Evolutionary conservation across 2,329 filamentous ascomycete genomes (phyloP).

Genomic region (Aureobasidium leucospermi): DNA sequence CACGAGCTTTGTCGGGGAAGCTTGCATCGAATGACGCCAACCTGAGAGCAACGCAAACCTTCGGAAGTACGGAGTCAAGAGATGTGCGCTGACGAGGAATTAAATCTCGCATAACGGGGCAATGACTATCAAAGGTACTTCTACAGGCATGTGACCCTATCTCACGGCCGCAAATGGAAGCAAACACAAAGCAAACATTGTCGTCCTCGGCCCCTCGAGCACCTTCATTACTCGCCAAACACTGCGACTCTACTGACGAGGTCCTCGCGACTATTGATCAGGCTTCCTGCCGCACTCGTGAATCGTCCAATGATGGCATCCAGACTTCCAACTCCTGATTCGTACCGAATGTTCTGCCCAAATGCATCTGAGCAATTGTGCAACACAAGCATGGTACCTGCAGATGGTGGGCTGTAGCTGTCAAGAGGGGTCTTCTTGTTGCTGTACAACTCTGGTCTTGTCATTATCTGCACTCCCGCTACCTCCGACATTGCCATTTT

Average conservation of each 20-base stretch:
- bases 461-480: neutral
- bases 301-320: constrained; percentile 5
- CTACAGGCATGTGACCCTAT: constrained; percentile 10
- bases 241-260: neutral
- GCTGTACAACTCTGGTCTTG: neutral
- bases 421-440: neutral
- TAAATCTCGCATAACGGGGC: constrained; percentile 12
- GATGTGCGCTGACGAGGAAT: constrained; percentile 11
- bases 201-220: neutral
- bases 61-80: constrained; percentile 9
- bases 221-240: neutral
- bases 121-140: constrained; percentile 6
- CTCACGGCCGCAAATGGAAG: constrained; percentile 5
- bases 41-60: neutral
- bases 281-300: constrained; percentile 10
- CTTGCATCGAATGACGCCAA: neutral
- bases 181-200: neutral
- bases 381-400: constrained; percentile 6
- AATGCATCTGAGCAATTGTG: constrained; percentile 8
- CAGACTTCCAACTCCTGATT: neutral
- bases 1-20: constrained; percentile 1
- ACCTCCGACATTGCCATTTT: neutral
- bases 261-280: constrained; percentile 2
- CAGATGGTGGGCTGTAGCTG: neutral
- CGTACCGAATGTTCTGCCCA: constrained; percentile 10